A percentile compares a stretch with the other conserved stretches of the same genome.
phyloP scores from a whole-genome alignment of 2,329 filamentous ascomycete genomes.

The Rhynchosporium graminicola region DNA sequence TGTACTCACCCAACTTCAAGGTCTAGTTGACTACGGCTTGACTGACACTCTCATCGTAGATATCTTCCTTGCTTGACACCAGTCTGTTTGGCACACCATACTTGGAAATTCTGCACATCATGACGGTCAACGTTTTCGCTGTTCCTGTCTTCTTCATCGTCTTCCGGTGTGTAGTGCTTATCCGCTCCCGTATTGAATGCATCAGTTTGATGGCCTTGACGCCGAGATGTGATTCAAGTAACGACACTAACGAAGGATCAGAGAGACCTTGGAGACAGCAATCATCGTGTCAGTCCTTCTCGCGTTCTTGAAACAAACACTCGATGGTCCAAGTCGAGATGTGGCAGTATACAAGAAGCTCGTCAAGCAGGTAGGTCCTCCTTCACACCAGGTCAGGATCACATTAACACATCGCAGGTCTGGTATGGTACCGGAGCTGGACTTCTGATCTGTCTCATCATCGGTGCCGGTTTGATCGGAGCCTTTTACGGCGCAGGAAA shows the following conservation, averaged over 20 bases:
- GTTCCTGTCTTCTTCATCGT: constrained; percentile 87
- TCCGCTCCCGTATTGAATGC: no score
- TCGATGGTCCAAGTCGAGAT: constrained; percentile 65
- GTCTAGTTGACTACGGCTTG: neutral
- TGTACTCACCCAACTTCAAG: neutral
- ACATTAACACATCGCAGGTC: constrained; percentile 45
- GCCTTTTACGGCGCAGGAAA: constrained; percentile 65
- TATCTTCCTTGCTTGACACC: neutral
- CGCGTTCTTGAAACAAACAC: constrained; percentile 80
- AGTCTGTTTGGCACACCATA: neutral
- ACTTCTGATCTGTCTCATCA: constrained; percentile 56
- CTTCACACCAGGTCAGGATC: neutral
- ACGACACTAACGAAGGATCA: neutral
- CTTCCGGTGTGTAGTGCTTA: constrained; percentile 56
- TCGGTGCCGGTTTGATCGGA: constrained; percentile 63
- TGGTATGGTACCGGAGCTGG: constrained; percentile 58
- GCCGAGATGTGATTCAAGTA: neutral
- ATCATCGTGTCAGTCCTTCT: constrained; percentile 88
- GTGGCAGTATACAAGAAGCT: constrained; percentile 65
- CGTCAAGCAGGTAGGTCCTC: constrained; percentile 51
- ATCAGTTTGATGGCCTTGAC: no score
- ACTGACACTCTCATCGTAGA: neutral
- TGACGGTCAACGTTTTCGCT: constrained; percentile 71
- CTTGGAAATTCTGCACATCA: constrained; percentile 35
- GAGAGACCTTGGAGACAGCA: constrained; percentile 75